Percentiles rank a stretch among this genome's conserved stretches.
Evolutionary conservation across 495 filamentous ascomycete genomes (phyloP).

Genomic region (Annulohypoxylon nitens): DNA sequence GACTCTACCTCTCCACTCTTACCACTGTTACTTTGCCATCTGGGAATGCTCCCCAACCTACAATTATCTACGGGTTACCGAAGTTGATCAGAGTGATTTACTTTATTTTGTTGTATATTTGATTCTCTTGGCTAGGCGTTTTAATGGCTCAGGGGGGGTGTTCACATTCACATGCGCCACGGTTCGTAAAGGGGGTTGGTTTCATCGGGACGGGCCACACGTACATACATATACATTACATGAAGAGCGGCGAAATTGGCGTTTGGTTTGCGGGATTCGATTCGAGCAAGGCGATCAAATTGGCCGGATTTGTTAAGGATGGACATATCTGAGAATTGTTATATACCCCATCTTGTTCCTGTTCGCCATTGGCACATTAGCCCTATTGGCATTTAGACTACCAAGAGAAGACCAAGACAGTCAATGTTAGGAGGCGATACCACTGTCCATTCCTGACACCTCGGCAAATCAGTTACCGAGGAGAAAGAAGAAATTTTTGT

Average conservation of each 20-base stretch:
- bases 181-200: slow-evolving; percentile 31
- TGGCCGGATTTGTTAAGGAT: slow-evolving; percentile 29
- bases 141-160: slow-evolving; percentile 38
- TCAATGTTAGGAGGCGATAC: slow-evolving; percentile 36
- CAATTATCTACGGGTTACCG: slow-evolving; percentile 29
- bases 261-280: slow-evolving; percentile 21
- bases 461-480: slow-evolving; percentile 37
- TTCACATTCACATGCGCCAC: slow-evolving; percentile 30
- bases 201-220: slow-evolving; percentile 40
- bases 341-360: slow-evolving; percentile 41
- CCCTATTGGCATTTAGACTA: slow-evolving; percentile 29
- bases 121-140: slow-evolving; percentile 44
- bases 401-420: slow-evolving; percentile 20
- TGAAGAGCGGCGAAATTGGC: slow-evolving; percentile 37
- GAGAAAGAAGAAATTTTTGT: slow-evolving; percentile 14
- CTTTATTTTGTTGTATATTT: slow-evolving; percentile 46
- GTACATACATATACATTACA: slow-evolving; percentile 11
- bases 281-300: slow-evolving; percentile 22
- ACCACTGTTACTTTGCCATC: slow-evolving; percentile 37
- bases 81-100: slow-evolving; percentile 42
- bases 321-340: slow-evolving; percentile 40
- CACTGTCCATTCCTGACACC: slow-evolving; percentile 28
- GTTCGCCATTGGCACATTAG: slow-evolving; percentile 16
- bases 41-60: slow-evolving; percentile 28
- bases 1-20: background rate